phyloP scores from a whole-genome alignment of 805 yeast genomes.

The Vanderwaltozyma yarrowii region DNA sequence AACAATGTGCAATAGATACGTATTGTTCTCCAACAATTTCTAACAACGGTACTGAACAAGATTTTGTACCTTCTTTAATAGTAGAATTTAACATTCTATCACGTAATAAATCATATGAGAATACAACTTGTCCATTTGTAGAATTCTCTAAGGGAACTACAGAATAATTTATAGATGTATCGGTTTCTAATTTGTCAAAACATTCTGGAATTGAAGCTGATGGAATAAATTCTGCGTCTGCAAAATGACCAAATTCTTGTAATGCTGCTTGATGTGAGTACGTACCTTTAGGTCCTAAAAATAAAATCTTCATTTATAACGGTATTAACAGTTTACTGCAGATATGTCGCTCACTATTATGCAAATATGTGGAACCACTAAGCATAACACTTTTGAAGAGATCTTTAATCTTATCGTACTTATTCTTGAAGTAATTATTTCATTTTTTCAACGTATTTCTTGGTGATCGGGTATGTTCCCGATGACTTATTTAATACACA shows the following conservation, averaged over 20 bases:
- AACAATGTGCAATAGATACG: constrained; percentile 73
- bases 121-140: constrained; percentile 86
- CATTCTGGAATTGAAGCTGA: constrained; percentile 45
- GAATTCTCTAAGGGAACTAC: constrained; percentile 91
- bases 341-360: too few species aligned
- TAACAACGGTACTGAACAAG: constrained; percentile 30
- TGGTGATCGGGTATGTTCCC: too few species aligned
- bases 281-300: constrained; percentile 85
- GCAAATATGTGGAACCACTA: too few species aligned
- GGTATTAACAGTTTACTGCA: not conserved
- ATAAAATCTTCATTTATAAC: constrained; percentile 43
- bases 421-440: too few species aligned
- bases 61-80: not conserved
- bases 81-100: constrained; percentile 38
- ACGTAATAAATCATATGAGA: constrained; percentile 72
- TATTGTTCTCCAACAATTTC: constrained; percentile 66
- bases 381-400: too few species aligned
- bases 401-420: too few species aligned
- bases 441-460: too few species aligned
- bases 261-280: constrained; percentile 79
- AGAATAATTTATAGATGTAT: constrained; percentile 46
- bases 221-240: constrained; percentile 19
- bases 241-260: constrained; percentile 40
- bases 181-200: constrained; percentile 40
- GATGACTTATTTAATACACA: too few species aligned